Base-by-base conservation (phyloP, 805 yeast species). In the Pichia nanzhaoensis region DNA sequence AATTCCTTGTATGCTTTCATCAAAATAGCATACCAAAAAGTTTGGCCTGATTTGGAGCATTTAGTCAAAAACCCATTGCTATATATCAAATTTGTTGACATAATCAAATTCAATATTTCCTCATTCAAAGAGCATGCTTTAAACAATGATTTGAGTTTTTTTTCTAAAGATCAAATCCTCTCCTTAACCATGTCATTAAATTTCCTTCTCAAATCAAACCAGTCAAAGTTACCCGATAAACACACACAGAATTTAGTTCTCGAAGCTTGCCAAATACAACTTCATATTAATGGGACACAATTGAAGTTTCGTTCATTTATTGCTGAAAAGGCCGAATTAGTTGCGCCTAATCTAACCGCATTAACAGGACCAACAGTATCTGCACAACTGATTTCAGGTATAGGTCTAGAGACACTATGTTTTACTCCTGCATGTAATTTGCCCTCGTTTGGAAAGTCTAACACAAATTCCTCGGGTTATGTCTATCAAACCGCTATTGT, bases 391-490 rank as follows among this genome's bases (percentile, higher is more conserved):
- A 64, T 91, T 20, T 74, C 86, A 1, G 69, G 74, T 16, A 95
- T 95, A 2, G 88, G 95, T 0, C 60, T 91, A 4, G 66, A 65
- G 12, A 80, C 77, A 6, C 64, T 91, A 9, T 77, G 88, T 2
- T 65, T 63, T 27, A 77, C 85, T 0, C 96, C 96, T 0, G 73
- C 95, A 3, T 86, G 97, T 55, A 91, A 91, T 57, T 56, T 91
- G 19, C 80, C 95, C 0, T 77, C 95, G 0, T 65, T 87, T 39
- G 96, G 96, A 0, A 74, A 75, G 13, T 37, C 47, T 0, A 72
- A 71, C 36, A 63, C 72, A 42, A 61, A 64, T 34, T 60, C 68
- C 0, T 56, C 67, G 17, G 96, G 96, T 0, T 83, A 77, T 56
- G 55, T 89, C 3, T 85, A 74, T 59, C 65, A 77, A 47, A 68